These are phyloP conservation scores for Ballota nigra DNA, from an alignment of 257 asterid genomes.

Conservation along the genomic window DNA sequence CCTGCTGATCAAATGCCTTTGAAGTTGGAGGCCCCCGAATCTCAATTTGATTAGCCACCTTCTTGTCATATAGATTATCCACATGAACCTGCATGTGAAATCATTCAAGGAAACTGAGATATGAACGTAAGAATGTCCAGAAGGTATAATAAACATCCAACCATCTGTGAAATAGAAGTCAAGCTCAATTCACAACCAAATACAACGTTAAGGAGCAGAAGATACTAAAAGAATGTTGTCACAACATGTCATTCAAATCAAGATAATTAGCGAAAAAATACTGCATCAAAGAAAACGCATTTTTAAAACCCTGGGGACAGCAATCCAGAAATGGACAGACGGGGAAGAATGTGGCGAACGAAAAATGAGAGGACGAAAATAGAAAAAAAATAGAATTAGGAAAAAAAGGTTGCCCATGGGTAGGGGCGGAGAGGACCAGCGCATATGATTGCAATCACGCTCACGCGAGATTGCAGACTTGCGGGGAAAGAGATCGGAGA, in stretches of 20 bases:
- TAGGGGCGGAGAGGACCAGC: too few relatives aligned
- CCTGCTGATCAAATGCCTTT: constrained; percentile 79
- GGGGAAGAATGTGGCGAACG: too few relatives aligned
- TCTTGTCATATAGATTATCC: constrained; percentile 60
- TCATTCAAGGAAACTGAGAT: constrained; percentile 17
- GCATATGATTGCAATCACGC: too few relatives aligned
- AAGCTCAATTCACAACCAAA: constrained; percentile 14
- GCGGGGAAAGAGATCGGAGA: too few relatives aligned
- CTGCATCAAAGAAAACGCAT: too few relatives aligned
- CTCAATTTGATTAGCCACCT: constrained; percentile 74
- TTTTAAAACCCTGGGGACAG: too few relatives aligned
- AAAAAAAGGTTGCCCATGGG: too few relatives aligned
- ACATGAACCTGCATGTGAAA: constrained; percentile 56
- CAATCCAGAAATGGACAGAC: too few relatives aligned
- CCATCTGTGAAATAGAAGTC: constrained; percentile 12
- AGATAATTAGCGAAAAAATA: not conserved
- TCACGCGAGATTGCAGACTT: too few relatives aligned
- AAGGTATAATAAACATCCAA: constrained; percentile 8
- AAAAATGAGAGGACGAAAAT: too few relatives aligned
- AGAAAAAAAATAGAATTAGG: too few relatives aligned
- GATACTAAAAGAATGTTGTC: not conserved
- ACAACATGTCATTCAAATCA: constrained; percentile 8
- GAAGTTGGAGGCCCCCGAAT: constrained; percentile 93
- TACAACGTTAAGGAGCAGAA: constrained; percentile 8
- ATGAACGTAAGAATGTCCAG: not conserved